phyloP scores from a whole-genome alignment of 352 stramenopile genomes.

The Phytophthora citricola region DNA sequence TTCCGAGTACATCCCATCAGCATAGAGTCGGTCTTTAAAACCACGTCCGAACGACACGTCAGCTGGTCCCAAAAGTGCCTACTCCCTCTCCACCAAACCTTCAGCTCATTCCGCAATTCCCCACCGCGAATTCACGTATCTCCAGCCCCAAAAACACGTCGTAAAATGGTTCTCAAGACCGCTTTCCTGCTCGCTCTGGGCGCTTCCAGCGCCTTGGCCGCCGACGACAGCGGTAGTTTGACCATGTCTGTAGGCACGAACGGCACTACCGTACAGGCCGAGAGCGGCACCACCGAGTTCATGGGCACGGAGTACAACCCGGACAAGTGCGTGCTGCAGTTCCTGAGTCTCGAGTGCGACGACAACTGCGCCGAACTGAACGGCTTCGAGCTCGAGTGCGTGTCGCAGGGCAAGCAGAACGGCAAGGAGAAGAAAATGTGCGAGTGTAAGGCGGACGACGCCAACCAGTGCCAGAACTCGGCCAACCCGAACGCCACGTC shows the following conservation, averaged over 20 bases:
- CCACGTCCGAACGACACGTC: conserved; percentile 5
- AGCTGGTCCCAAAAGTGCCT: conserved; percentile 20
- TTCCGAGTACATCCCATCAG: neutral
- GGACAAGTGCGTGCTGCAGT: conserved; percentile 71
- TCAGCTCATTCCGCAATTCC: conserved; percentile 30
- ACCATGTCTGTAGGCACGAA: conserved; percentile 68
- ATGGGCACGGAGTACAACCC: conserved; percentile 77
- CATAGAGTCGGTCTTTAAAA: conserved; percentile 18
- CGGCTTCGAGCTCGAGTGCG: conserved; percentile 71
- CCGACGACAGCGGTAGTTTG: conserved; percentile 27
- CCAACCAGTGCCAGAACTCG: conserved; percentile 58
- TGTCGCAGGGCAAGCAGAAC: conserved; percentile 64
- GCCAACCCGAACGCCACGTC: conserved; percentile 39
- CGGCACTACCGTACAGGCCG: conserved; percentile 61
- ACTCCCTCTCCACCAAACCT: conserved; percentile 6
- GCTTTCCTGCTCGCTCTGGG: conserved; percentile 26
- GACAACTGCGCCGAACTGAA: conserved; percentile 73
- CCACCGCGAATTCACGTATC: neutral
- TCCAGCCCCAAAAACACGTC: too few relatives aligned
- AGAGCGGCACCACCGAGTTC: conserved; percentile 58
- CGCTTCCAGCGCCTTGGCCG: conserved; percentile 6
- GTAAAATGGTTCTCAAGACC: conserved; percentile 20
- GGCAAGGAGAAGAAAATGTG: conserved; percentile 75
- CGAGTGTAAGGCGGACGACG: conserved; percentile 54
- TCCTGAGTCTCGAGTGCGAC: conserved; percentile 65